A percentile compares a stretch with the other conserved stretches of the same genome.
These are phyloP conservation scores for Beta lomatogona DNA, from an alignment of 179 eudicot genomes.

Conservation along the genomic window DNA sequence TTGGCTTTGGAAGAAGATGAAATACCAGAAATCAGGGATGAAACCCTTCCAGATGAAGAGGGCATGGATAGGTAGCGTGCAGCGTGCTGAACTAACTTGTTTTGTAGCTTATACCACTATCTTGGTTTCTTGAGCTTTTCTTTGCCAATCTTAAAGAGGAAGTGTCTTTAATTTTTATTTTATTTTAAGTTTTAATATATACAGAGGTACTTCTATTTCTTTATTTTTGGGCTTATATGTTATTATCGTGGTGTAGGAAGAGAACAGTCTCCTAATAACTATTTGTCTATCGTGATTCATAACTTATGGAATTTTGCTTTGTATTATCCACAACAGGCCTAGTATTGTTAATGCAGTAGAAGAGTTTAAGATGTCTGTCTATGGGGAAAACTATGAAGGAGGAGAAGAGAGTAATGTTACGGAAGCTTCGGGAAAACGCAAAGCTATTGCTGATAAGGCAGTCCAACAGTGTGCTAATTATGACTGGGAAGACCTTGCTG, in stretches of 20 bases:
- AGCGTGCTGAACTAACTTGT: slow-evolving; percentile 1
- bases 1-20: slow-evolving; percentile 96
- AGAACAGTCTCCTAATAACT: too few relatives aligned
- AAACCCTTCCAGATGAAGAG: slow-evolving; percentile 94
- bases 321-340: slow-evolving; percentile 49
- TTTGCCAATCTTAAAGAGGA: too few relatives aligned
- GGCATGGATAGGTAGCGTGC: slow-evolving; percentile 76
- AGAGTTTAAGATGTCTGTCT: slow-evolving; percentile 78
- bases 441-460: slow-evolving; percentile 69
- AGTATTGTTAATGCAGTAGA: slow-evolving; percentile 75
- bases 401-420: slow-evolving; percentile 34
- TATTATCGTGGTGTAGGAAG: too few relatives aligned
- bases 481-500: slow-evolving; percentile 92
- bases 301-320: background rate
- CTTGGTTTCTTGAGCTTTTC: too few relatives aligned
- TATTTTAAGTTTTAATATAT: too few relatives aligned
- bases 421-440: slow-evolving; percentile 71
- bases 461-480: slow-evolving; percentile 56
- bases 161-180: too few relatives aligned
- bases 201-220: too few relatives aligned
- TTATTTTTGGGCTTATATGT: background rate
- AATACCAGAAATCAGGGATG: slow-evolving; percentile 87
- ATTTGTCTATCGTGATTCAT: background rate
- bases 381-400: slow-evolving; percentile 64
- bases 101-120: background rate